Percentiles rank a stretch among this genome's conserved stretches.
Evolutionary conservation across 73 alveolate species (phyloP).

Genomic region (Tetrahymena thermophila): DNA sequence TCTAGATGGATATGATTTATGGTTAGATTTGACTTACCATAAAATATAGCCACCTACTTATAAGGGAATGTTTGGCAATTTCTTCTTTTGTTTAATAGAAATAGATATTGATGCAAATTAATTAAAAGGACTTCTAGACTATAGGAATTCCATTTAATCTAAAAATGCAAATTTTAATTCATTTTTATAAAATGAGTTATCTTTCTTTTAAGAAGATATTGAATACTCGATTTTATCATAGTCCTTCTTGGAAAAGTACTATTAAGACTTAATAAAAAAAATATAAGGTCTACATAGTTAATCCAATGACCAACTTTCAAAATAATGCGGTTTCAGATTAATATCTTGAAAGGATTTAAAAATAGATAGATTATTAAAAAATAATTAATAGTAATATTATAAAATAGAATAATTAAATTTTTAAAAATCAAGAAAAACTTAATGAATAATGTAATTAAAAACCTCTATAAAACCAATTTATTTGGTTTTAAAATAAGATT

Average conservation of each 20-base stretch:
- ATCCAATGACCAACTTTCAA: background rate
- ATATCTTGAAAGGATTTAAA: background rate
- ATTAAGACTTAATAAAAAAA: background rate
- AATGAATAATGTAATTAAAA: too few relatives aligned
- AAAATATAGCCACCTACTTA: background rate
- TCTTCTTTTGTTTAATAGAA: background rate
- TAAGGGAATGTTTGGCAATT: background rate
- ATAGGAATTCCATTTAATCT: background rate
- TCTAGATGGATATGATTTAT: background rate
- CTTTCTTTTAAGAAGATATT: background rate
- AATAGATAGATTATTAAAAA: too few relatives aligned
- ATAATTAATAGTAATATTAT: too few relatives aligned
- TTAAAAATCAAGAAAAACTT: too few relatives aligned
- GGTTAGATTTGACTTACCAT: background rate
- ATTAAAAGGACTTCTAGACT: background rate
- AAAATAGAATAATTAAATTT: too few relatives aligned
- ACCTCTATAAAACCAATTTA: too few relatives aligned
- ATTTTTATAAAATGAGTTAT: background rate
- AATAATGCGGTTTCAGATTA: background rate
- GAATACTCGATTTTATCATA: background rate
- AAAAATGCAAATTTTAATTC: background rate
- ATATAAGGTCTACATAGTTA: background rate
- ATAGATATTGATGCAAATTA: background rate
- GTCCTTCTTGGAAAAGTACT: background rate
- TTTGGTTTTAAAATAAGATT: too few relatives aligned